Percentiles rank a stretch among this genome's conserved stretches.
Evolutionary conservation across 768 basidiomycete genomes (phyloP).

Genomic region (Podaxis sp.): DNA sequence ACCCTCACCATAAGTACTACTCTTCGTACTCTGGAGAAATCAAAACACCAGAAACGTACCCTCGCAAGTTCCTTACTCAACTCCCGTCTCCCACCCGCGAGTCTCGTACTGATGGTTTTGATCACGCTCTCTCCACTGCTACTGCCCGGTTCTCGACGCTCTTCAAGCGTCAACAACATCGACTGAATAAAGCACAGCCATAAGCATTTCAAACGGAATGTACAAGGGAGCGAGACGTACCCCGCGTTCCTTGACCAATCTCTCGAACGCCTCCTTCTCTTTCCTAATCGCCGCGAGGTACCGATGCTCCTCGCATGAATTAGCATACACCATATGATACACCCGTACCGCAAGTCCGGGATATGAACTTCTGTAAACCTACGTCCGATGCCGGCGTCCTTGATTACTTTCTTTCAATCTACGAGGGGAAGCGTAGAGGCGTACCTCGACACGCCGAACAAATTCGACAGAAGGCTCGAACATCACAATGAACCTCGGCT

Average conservation of each 20-base stretch:
- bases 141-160: conserved; percentile 32
- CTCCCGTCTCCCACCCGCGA: conserved; percentile 81
- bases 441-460: conserved; percentile 84
- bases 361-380: conserved; percentile 86
- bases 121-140: conserved; percentile 55
- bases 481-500: conserved; percentile 92
- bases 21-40: not conserved
- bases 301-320: conserved; percentile 93
- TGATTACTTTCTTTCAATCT: not conserved
- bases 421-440: conserved; percentile 12
- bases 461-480: conserved; percentile 94
- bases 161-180: conserved; percentile 88
- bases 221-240: conserved; percentile 42
- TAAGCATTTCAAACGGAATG: not conserved
- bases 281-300: conserved; percentile 84
- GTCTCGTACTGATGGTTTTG: conserved; percentile 77
- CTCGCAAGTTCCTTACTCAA: conserved; percentile 60
- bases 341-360: conserved; percentile 82
- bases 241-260: conserved; percentile 86
- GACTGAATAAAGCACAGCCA: conserved; percentile 39
- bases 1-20: not conserved
- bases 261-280: conserved; percentile 93
- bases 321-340: conserved; percentile 93
- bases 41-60: conserved; percentile 27
- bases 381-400: not conserved